Conservation (phyloP, 2,329 filamentous ascomycete species). For the Aspergillus transmontanensis region DNA sequence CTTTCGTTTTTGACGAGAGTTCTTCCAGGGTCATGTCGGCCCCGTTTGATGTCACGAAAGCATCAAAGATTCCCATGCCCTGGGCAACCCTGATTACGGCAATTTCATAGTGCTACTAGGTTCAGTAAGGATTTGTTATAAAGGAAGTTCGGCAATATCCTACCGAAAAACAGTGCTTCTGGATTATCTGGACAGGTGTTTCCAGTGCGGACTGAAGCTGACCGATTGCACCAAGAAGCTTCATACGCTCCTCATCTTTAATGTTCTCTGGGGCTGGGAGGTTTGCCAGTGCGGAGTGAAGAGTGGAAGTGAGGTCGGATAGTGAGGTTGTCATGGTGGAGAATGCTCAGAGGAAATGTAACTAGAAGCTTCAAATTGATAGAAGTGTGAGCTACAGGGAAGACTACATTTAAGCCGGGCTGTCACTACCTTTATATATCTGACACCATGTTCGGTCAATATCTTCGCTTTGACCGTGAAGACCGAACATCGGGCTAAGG, state of each 20-base stretch:
- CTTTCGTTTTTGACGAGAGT: slow-evolving; percentile 16
- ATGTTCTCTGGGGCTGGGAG: slow-evolving; percentile 18
- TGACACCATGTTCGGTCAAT: too few species aligned
- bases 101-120: slow-evolving; percentile 11
- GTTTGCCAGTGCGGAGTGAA: slow-evolving; percentile 9
- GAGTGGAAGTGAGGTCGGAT: not conserved
- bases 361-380: not conserved
- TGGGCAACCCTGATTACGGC: slow-evolving; percentile 16
- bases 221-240: slow-evolving; percentile 11
- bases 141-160: not conserved
- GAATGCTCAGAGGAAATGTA: not conserved
- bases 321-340: not conserved
- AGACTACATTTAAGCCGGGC: not conserved
- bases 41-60: slow-evolving; percentile 10
- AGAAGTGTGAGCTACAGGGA: not conserved
- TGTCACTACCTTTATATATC: not conserved
- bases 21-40: slow-evolving; percentile 15
- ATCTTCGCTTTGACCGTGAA: not conserved
- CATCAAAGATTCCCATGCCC: slow-evolving; percentile 27
- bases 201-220: slow-evolving; percentile 17
- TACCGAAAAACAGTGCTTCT: slow-evolving; percentile 13
- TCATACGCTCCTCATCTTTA: slow-evolving; percentile 17
- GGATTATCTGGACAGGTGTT: slow-evolving; percentile 10
- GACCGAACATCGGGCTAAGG: not conserved
- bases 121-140: not conserved